phyloP scores from a whole-genome alignment of 305 asterid genomes.

The Petunia hybrid region DNA sequence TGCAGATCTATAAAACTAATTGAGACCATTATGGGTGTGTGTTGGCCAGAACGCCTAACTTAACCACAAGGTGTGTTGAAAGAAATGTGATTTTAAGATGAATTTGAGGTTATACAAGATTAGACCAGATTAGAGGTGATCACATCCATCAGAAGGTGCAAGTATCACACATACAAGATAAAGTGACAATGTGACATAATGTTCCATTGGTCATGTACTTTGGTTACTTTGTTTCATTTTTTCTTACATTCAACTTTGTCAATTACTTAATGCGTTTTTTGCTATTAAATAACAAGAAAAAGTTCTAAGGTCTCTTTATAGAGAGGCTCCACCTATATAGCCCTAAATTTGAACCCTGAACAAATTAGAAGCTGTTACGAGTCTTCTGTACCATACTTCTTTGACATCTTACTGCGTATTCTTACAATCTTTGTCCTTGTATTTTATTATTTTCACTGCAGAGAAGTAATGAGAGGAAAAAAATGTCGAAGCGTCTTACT shows the following conservation, averaged over 20 bases:
- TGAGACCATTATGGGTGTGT: neutral
- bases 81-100: constrained; percentile 11
- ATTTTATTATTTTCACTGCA: constrained; percentile 37
- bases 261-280: neutral
- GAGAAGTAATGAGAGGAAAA: constrained; percentile 85
- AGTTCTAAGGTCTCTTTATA: too few species aligned
- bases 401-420: constrained; percentile 5
- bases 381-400: constrained; percentile 5
- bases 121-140: neutral
- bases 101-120: constrained; percentile 3
- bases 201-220: neutral
- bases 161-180: constrained; percentile 8
- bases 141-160: neutral
- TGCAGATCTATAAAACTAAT: neutral
- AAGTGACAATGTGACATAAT: neutral
- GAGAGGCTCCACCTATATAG: neutral
- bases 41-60: neutral
- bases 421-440: neutral
- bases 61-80: neutral
- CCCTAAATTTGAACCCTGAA: neutral
- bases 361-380: constrained; percentile 5
- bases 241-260: constrained; percentile 10
- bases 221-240: constrained; percentile 12
- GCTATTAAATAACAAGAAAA: too few species aligned
- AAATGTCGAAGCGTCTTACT: constrained; percentile 73